Percentiles rank a stretch among this genome's conserved stretches.
Evolutionary conservation across 2,329 filamentous ascomycete species (phyloP).

Genomic region (Pseudogymnoascus sp.): DNA sequence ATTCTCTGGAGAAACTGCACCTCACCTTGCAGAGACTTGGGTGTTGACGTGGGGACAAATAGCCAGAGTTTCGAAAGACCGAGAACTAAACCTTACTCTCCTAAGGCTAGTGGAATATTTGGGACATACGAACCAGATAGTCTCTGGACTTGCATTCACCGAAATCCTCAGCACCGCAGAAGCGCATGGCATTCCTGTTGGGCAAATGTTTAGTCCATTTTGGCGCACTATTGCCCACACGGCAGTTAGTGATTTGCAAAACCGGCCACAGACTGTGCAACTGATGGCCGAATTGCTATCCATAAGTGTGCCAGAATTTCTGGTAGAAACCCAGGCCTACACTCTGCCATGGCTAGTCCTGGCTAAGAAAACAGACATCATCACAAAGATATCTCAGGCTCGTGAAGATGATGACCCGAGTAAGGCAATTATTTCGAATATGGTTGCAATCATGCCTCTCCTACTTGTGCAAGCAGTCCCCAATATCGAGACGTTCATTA

Average conservation of each 20-base stretch:
- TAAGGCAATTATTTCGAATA: constrained; percentile 45
- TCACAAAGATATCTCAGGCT: constrained; percentile 72
- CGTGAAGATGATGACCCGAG: constrained; percentile 60
- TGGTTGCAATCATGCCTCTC: constrained; percentile 50
- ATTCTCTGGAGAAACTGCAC: constrained; percentile 59
- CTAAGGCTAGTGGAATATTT: constrained; percentile 79
- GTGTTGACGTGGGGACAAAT: constrained; percentile 82
- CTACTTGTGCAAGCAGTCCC: constrained; percentile 49
- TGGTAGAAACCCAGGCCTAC: constrained; percentile 67
- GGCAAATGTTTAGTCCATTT: constrained; percentile 72
- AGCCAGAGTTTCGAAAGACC: constrained; percentile 62
- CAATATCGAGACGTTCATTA: constrained; percentile 55
- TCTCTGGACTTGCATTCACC: constrained; percentile 74
- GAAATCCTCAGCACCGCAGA: constrained; percentile 71
- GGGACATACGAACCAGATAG: constrained; percentile 69
- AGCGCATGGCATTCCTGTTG: constrained; percentile 50
- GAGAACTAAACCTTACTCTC: constrained; percentile 79
- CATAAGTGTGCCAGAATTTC: constrained; percentile 64
- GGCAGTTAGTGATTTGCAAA: constrained; percentile 71
- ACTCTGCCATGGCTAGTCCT: constrained; percentile 83
- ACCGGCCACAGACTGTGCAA: constrained; percentile 72
- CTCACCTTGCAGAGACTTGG: constrained; percentile 70
- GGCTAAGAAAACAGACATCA: constrained; percentile 65
- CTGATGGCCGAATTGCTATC: constrained; percentile 74
- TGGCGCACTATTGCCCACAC: constrained; percentile 80